Evolutionary conservation across 1,284 basidiomycete genomes (phyloP).

Genomic region (Trichosporon sp.): DNA sequence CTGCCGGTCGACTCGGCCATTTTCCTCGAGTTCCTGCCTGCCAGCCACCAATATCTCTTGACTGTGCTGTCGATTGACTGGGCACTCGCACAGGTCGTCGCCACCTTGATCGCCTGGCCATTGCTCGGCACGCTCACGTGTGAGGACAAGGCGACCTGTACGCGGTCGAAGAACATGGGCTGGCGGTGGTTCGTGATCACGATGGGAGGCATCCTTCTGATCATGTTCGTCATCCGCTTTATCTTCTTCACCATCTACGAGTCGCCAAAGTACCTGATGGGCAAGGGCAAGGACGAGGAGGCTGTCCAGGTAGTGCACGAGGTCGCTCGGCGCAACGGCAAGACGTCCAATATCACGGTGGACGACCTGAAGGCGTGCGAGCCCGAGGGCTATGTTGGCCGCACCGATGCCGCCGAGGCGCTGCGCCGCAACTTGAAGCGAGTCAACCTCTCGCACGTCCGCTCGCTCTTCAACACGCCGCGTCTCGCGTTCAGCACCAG

Average conservation of each 20-base stretch:
- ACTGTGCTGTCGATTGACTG: constrained; percentile 62
- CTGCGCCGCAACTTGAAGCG: constrained; percentile 41
- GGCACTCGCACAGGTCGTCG: constrained; percentile 54
- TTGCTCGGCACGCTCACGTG: constrained; percentile 26
- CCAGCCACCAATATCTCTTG: constrained; percentile 54
- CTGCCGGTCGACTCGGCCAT: constrained; percentile 57
- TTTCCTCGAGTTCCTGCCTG: constrained; percentile 57
- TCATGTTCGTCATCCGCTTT: constrained; percentile 44
- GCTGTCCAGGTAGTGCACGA: constrained; percentile 52
- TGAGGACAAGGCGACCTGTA: constrained; percentile 12
- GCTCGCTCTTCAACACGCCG: constrained; percentile 54
- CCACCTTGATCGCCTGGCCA: constrained; percentile 33
- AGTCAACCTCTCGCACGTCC: constrained; percentile 52
- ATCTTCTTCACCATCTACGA: constrained; percentile 53
- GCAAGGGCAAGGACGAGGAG: constrained; percentile 57
- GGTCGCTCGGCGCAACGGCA: constrained; percentile 56
- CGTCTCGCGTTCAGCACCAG: constrained; percentile 55
- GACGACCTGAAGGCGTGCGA: constrained; percentile 50
- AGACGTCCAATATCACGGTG: constrained; percentile 51
- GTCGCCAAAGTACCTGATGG: constrained; percentile 52
- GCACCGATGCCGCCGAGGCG: constrained; percentile 19
- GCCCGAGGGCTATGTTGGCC: constrained; percentile 17
- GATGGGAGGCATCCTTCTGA: constrained; percentile 53
- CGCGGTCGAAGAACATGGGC: constrained; percentile 30
- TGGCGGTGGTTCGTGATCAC: constrained; percentile 54